Percentiles rank a stretch among this genome's conserved stretches.
Evolutionary conservation across 345 rosid species (phyloP).

Genomic region (Populus simonii): DNA sequence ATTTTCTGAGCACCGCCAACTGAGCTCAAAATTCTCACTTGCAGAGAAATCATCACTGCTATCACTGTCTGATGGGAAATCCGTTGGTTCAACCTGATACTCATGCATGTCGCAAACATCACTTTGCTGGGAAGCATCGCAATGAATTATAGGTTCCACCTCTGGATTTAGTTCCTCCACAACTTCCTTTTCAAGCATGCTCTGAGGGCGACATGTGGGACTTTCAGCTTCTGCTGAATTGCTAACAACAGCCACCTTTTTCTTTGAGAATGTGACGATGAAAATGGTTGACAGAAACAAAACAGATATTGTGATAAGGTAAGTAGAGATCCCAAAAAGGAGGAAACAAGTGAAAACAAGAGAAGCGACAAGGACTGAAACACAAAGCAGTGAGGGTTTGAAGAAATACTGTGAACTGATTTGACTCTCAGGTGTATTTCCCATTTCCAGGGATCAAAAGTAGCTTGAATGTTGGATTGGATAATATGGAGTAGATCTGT

Average conservation of each 20-base stretch:
- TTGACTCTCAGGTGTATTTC: constrained; percentile 20
- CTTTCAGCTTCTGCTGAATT: constrained; percentile 15
- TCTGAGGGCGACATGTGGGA: constrained; percentile 7
- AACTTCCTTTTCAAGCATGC: constrained; percentile 6
- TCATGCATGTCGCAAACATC: constrained; percentile 17
- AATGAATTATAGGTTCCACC: constrained; percentile 5
- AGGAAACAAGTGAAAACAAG: constrained; percentile 27
- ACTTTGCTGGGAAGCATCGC: constrained; percentile 18
- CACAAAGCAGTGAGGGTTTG: constrained; percentile 25
- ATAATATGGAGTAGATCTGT: neutral
- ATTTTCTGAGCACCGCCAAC: constrained; percentile 23
- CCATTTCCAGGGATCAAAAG: constrained; percentile 29
- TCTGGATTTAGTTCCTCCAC: constrained; percentile 14
- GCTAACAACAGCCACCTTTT: constrained; percentile 8
- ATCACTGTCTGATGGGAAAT: constrained; percentile 35
- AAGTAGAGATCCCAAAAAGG: constrained; percentile 22
- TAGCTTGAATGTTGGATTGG: constrained; percentile 2
- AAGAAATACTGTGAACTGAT: constrained; percentile 16
- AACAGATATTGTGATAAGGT: constrained; percentile 35
- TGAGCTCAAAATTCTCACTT: constrained; percentile 26
- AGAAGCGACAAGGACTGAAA: constrained; percentile 26
- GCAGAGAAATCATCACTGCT: constrained; percentile 27
- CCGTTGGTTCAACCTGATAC: constrained; percentile 25
- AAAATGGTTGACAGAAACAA: constrained; percentile 39
- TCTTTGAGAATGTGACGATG: constrained; percentile 24